Evolutionary conservation across 306 rosid genomes (phyloP), one percentile per base, ranked within the genome.

Genomic region (Sechiopsis laciniata): DNA sequence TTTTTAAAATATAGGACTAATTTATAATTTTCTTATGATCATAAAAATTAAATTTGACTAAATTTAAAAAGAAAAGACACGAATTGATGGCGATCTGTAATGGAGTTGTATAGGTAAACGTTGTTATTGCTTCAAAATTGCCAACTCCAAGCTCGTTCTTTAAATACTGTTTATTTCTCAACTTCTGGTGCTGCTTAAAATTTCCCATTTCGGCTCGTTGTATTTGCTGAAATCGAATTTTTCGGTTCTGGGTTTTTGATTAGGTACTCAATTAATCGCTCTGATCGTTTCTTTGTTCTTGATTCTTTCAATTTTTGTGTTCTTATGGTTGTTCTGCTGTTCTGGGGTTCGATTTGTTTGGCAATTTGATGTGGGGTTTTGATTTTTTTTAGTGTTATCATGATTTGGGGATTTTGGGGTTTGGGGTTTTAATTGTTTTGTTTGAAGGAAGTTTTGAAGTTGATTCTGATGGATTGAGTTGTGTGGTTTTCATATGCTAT

Each of bases 201-300:
- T 67, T 42, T 37, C 17, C 51, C 22, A 16, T 63, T 24, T 62
- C 17, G 37, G 19, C 66, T 4, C 15, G 8, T 1, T 1, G 11
- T 29, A 29, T 12, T 12, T 40, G 53, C 51, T 42, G 29, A 65
- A 19, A 65, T 53, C 32, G 5, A 65, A 54, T 19, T 53, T 16
- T 19, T 19, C 10, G 2, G 20, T 67, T 65, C 72, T 67, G 53
- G 72, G 9, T 67, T 20, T 20, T 16, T 67, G 6, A 17, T 67
- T 67, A 67, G 72, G 72, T 67, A 67, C 8, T 8, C 72, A 19
- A 66, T 66, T 45, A 17, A 66, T 37, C 55, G 1, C 6, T 40
- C 2, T 45, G 10, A 45, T 42, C 20, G 2, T 13, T 46, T 67
- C 17, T 55, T 0, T 45, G 5, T 46, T 67, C 16, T 20, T 20